Conservation (phyloP, 2,329 filamentous ascomycete genomes). For the Talaromyces amestolkiae region DNA sequence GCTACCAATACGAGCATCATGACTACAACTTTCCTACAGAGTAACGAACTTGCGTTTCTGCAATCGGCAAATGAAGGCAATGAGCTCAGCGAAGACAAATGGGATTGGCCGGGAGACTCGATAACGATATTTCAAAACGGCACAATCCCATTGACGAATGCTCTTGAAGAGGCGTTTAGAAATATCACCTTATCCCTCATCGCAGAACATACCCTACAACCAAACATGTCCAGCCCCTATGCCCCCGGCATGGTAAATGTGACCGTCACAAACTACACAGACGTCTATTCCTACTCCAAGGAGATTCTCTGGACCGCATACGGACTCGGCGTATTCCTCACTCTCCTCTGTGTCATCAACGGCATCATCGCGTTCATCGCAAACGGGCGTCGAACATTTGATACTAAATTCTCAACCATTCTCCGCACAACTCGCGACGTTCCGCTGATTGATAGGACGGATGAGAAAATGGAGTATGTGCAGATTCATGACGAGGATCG, state of each 20-base stretch:
- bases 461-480: background rate
- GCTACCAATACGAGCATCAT: background rate
- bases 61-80: background rate
- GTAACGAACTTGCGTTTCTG: slow-evolving; percentile 2
- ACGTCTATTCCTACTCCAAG: background rate
- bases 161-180: background rate
- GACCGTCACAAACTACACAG: background rate
- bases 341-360: background rate
- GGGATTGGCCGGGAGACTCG: background rate
- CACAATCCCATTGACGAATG: background rate
- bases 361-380: background rate
- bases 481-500: background rate
- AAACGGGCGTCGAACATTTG: background rate
- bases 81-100: background rate
- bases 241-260: background rate
- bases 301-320: background rate
- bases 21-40: slow-evolving; percentile 1
- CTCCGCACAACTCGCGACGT: background rate
- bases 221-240: slow-evolving; percentile 3
- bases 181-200: background rate
- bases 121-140: background rate
- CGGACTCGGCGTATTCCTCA: background rate
- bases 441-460: background rate
- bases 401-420: background rate
- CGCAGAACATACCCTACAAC: background rate